Base-by-base conservation (phyloP, 2,329 filamentous ascomycete genomes). In the Lachnum nothofagi region DNA sequence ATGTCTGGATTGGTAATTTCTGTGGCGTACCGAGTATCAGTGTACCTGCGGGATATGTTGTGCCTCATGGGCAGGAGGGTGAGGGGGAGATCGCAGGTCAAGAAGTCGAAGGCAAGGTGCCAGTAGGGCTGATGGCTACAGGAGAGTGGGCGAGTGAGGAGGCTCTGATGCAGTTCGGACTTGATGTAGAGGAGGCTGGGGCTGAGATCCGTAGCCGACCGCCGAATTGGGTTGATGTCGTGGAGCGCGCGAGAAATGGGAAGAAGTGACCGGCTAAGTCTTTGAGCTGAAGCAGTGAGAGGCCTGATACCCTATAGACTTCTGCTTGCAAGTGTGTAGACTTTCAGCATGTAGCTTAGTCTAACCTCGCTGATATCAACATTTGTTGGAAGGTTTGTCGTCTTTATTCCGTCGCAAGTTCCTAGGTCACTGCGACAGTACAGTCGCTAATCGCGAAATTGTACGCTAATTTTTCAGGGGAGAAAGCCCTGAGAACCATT, bases 1-100 rank as follows among this genome's bases (percentile, higher is more conserved):
- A 88, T 68, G 82, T 87, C 17, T 94, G 86, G 78, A 69, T 94
- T 39, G 85, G 88, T 9, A 95, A 95, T 67, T 83, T 88, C 58
- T 79, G 76, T 0, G 91, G 91, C 0, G 82, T 83, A 37, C 91
- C 90, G 1, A 81, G 86, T 1, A 76, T 93, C 12, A 81, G 74
- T 38, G 81, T 81, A 19, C 88, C 90, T 0, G 81, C 86, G 8
- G 90, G 87, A 1, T 94, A 88, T 67, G 76, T 73, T 5, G 52
- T 51, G 23, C 51, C 54, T 7, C 48, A 54, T 37, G 53, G 50
- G 2, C 43, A 41, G 38, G 46, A 43, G 33, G 56, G 48, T 29
- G 54, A 22, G 12, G 57, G 56, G 3, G 48, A 54, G 19, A 45
- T 45, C 3, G 54, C 58, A 1, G 48, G 23, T 10, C 38, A 45